Percentiles rank a stretch among this genome's conserved stretches.
phyloP scores from a whole-genome alignment of 139 green algal species.

The Diplosphaera chodatii region DNA sequence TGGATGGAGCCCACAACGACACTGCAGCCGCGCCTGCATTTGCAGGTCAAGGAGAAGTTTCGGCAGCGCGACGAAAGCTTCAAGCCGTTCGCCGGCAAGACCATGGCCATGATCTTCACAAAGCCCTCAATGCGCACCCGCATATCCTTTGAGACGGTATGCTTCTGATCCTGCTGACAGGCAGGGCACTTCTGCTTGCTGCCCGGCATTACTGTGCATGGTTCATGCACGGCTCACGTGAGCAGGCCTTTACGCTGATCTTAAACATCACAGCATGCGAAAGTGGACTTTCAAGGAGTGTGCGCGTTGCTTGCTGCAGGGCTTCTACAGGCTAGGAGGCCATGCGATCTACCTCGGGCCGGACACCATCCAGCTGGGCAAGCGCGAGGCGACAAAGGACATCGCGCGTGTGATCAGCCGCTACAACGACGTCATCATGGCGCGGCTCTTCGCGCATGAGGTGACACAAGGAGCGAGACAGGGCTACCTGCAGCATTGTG shows the following conservation, averaged over 20 bases:
- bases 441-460: slow-evolving; percentile 90
- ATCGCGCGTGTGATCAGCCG: slow-evolving; percentile 84
- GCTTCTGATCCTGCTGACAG: too few species aligned
- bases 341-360: slow-evolving; percentile 93
- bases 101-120: slow-evolving; percentile 98
- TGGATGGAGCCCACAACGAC: too few species aligned
- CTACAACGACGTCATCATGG: slow-evolving; percentile 99
- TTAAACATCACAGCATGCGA: too few species aligned
- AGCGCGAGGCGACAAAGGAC: slow-evolving; percentile 92
- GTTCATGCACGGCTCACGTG: too few species aligned
- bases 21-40: too few species aligned
- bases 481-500: too few species aligned
- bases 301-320: not conserved
- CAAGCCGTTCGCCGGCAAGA: slow-evolving; percentile 87
- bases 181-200: too few species aligned
- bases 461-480: not conserved
- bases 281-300: too few species aligned
- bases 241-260: too few species aligned
- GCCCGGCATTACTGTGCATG: too few species aligned
- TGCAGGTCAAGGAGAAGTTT: slow-evolving; percentile 70
- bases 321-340: slow-evolving; percentile 67
- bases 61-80: slow-evolving; percentile 73
- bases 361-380: slow-evolving; percentile 92
- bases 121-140: slow-evolving; percentile 95
- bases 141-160: slow-evolving; percentile 97